Evolutionary conservation across 2,329 filamentous ascomycete genomes (phyloP).

Genomic region (Pochonia chlamydosporia): DNA sequence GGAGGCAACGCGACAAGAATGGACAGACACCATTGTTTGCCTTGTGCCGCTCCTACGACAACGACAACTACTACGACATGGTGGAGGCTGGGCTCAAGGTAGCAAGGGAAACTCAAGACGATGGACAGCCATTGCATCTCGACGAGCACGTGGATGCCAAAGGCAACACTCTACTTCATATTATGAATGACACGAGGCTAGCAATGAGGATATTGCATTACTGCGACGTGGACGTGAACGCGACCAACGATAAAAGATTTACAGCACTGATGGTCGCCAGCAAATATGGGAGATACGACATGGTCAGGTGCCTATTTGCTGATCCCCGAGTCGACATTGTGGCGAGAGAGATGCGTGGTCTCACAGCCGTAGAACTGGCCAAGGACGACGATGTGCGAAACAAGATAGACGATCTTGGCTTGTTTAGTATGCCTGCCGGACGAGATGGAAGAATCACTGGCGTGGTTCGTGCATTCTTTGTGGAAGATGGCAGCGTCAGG

Average conservation of each 20-base stretch:
- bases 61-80: slow-evolving; percentile 81
- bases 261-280: slow-evolving; percentile 97
- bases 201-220: slow-evolving; percentile 69
- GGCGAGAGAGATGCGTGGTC: slow-evolving; percentile 75
- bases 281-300: slow-evolving; percentile 93
- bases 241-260: slow-evolving; percentile 89
- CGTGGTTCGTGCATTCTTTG: slow-evolving; percentile 92
- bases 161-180: slow-evolving; percentile 92
- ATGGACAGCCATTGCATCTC: slow-evolving; percentile 75
- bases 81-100: slow-evolving; percentile 73
- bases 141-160: slow-evolving; percentile 91
- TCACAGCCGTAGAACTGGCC: slow-evolving; percentile 92
- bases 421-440: slow-evolving; percentile 69
- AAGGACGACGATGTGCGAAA: slow-evolving; percentile 98
- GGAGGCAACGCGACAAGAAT: slow-evolving; percentile 89
- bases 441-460: slow-evolving; percentile 80
- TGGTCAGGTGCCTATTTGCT: slow-evolving; percentile 81
- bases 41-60: slow-evolving; percentile 90
- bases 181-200: slow-evolving; percentile 79
- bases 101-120: slow-evolving; percentile 68
- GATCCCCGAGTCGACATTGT: slow-evolving; percentile 83
- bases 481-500: slow-evolving; percentile 90
- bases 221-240: slow-evolving; percentile 94
- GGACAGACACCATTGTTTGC: slow-evolving; percentile 97
- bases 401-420: slow-evolving; percentile 85